Percentiles rank a stretch among this genome's conserved stretches.
Evolutionary conservation across 2,329 filamentous ascomycete species (phyloP).

Genomic region (Penicillium sp.): DNA sequence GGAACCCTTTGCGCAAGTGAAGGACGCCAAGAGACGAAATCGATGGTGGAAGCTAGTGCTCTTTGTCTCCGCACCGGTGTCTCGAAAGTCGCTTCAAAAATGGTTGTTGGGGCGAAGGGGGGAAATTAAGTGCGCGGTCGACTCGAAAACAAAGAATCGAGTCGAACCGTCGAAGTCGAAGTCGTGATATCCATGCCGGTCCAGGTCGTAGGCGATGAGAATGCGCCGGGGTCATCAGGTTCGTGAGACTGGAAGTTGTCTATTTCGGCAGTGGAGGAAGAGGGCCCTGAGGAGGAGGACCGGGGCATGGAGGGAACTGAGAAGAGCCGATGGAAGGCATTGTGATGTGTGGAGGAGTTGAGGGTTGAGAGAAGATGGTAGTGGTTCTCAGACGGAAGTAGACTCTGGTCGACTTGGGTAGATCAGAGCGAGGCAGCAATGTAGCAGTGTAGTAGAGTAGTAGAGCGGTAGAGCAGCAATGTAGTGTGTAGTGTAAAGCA

Average conservation of each 20-base stretch:
- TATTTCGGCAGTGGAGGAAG: conserved; percentile 43
- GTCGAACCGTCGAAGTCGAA: conserved; percentile 29
- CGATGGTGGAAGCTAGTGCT: background rate
- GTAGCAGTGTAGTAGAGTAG: too few species aligned
- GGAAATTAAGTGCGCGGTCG: conserved; percentile 17
- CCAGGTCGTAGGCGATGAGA: conserved; percentile 27
- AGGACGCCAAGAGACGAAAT: conserved; percentile 2
- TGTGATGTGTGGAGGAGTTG: conserved; percentile 17
- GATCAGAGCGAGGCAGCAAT: too few species aligned
- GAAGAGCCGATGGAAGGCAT: conserved; percentile 41
- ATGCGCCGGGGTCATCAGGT: conserved; percentile 34
- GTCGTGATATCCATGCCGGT: conserved; percentile 38
- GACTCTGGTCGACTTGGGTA: background rate
- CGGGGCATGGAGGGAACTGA: conserved; percentile 43
- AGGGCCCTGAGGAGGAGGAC: conserved; percentile 43
- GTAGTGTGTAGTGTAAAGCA: background rate
- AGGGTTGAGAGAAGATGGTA: conserved; percentile 8
- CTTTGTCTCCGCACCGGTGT: conserved; percentile 3
- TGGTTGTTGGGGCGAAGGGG: background rate
- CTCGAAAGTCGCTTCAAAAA: background rate
- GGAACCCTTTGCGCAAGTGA: background rate
- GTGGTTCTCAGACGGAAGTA: background rate
- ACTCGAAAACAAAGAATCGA: conserved; percentile 28
- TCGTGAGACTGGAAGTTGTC: conserved; percentile 27
- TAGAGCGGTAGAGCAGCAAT: too few species aligned